Percentiles rank a stretch among this genome's conserved stretches.
Evolutionary conservation across 176 grass and related monocot species (phyloP).

Genomic region (Lolium rigidum): DNA sequence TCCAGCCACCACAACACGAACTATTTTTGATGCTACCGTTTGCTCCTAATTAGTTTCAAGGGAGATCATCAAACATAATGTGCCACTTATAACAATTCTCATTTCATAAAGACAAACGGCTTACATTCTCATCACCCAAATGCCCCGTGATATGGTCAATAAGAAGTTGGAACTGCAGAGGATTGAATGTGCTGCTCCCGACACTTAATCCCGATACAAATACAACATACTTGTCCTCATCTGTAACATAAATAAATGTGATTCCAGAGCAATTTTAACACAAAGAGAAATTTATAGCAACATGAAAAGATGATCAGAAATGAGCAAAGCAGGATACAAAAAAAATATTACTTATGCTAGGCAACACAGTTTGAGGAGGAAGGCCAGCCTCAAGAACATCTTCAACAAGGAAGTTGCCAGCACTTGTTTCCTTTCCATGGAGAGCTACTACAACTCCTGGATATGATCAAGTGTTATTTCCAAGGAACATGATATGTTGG

Average conservation of each 20-base stretch:
- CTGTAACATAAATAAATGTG: constrained; percentile 55
- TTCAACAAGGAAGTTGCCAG: constrained; percentile 87
- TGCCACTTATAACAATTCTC: not conserved
- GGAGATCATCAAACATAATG: constrained; percentile 16
- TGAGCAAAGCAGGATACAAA: not conserved
- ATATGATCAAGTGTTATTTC: constrained; percentile 11
- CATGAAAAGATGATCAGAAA: not conserved
- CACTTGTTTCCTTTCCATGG: constrained; percentile 95
- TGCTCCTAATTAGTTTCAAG: constrained; percentile 68
- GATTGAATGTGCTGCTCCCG: constrained; percentile 76
- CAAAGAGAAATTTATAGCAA: not conserved
- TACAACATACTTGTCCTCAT: constrained; percentile 91
- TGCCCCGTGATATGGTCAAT: constrained; percentile 96
- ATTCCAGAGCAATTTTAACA: constrained; percentile 13
- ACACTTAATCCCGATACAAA: constrained; percentile 85
- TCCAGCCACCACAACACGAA: constrained; percentile 80
- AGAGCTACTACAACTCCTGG: constrained; percentile 82
- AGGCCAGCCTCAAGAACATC: constrained; percentile 91
- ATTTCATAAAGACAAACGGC: constrained; percentile 47
- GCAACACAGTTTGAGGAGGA: constrained; percentile 70
- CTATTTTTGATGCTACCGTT: constrained; percentile 84
- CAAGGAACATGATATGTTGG: too few relatives aligned
- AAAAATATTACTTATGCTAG: constrained; percentile 68
- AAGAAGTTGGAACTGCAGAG: constrained; percentile 98
- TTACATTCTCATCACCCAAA: constrained; percentile 96